Base-by-base conservation (phyloP, 2,329 filamentous ascomycete genomes). In the Claviceps capensis region DNA sequence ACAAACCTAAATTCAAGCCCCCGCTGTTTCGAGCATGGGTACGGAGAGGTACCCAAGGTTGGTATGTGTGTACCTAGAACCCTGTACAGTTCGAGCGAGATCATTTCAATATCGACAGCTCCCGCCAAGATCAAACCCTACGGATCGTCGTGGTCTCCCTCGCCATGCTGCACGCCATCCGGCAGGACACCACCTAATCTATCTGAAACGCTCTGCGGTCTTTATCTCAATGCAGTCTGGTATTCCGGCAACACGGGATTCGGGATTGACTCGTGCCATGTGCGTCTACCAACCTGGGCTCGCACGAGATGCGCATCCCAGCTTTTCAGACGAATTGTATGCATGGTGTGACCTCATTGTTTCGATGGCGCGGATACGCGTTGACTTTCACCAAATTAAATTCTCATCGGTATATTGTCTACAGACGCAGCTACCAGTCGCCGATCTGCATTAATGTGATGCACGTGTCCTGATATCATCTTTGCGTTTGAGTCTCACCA, bases 111-210 rank as follows among this genome's bases (percentile, higher is more conserved):
- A 14, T 51, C 41, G 9, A 6, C 41, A 14, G 50, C 36, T 44
- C 45, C 54, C 4, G 47, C 17, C n/a, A 53, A 34, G 22, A 48
- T n/a, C 14, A 49, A 38, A 14, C 56, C 52, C 34, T 57, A 53
- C 6, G 50, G 14, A 8, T 47, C 53, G 23, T 50, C 47, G 26
- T 16, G 23, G 37, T 47, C 49, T 22, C 41, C 49, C 34, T 49
- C 43, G 22, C 50, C 43, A 13, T 19, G 23, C 23, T 34, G 48
- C 19, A 44, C 3, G 38, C 37, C 23, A 16, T 53, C 26, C 11
- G 30, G 22, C 7, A 19, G 6, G 9, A 19, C 9, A 6, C 36
- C 30, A 4, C 47, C 30, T 26, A n/a, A 11, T 3, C 8, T 5
- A 19, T 41, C 36, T n/a, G 22, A 2, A 6, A 23, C n/a, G 42